These are phyloP conservation scores for Phytophthora fragariaefolia DNA, from an alignment of 352 stramenopile genomes.

Conservation along the genomic window DNA sequence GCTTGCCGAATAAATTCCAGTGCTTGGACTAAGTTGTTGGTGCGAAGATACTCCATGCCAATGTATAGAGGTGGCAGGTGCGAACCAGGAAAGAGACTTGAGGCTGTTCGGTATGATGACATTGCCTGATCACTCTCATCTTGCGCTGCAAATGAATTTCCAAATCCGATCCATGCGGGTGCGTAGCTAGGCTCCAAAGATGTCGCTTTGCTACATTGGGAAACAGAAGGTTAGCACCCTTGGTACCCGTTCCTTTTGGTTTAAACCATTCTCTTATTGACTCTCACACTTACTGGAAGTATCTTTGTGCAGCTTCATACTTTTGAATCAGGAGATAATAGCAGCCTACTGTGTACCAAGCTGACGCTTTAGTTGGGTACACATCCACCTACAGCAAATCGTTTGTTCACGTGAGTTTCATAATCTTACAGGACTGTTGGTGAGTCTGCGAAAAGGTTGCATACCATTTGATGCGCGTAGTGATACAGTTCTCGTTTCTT, in stretches of 20 bases:
- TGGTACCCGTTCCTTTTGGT: too few species aligned
- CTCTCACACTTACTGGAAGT: conserved; percentile 90
- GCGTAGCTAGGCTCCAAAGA: conserved; percentile 93
- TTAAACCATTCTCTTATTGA: neutral
- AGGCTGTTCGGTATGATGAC: conserved; percentile 95
- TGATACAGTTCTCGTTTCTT: conserved; percentile 96
- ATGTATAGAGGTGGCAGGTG: conserved; percentile 96
- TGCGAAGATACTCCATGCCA: conserved; percentile 98
- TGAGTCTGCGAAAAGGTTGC: conserved; percentile 2
- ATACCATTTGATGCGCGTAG: conserved; percentile 94
- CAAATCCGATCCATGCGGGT: conserved; percentile 97
- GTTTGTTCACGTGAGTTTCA: neutral
- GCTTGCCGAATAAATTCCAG: conserved; percentile 94
- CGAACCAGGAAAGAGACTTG: conserved; percentile 93
- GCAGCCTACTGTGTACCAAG: conserved; percentile 97
- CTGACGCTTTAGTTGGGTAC: conserved; percentile 91
- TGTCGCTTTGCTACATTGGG: conserved; percentile 91
- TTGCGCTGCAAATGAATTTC: conserved; percentile 96
- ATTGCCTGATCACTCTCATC: conserved; percentile 98
- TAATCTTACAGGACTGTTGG: neutral
- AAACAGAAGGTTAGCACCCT: too few species aligned
- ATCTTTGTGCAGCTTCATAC: conserved; percentile 94
- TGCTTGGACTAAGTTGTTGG: conserved; percentile 96
- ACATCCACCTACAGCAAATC: conserved; percentile 82
- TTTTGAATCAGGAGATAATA: conserved; percentile 97